Conservation (phyloP, 805 yeast genomes). For the Zygoascus ofunaensis region DNA sequence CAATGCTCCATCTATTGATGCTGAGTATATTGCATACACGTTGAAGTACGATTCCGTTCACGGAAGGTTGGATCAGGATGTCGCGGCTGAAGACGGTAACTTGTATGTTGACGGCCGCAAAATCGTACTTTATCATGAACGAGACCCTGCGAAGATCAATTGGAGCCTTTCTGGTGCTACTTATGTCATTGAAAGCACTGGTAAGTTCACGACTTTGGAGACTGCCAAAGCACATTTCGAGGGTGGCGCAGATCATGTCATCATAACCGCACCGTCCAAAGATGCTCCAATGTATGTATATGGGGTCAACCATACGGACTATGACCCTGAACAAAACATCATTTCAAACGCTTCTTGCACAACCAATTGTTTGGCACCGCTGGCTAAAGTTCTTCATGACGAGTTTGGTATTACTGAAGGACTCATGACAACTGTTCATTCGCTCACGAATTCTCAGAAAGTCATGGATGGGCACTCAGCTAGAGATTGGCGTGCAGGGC, state of each 20-base stretch:
- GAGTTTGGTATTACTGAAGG: constrained; percentile 80
- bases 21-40: constrained; percentile 89
- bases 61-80: constrained; percentile 73
- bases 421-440: constrained; percentile 91
- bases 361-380: constrained; percentile 90
- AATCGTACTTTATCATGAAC: constrained; percentile 64
- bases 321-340: constrained; percentile 62
- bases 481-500: constrained; percentile 98
- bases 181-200: constrained; percentile 84
- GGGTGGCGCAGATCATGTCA: constrained; percentile 89
- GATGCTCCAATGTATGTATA: constrained; percentile 93
- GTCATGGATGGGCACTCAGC: constrained; percentile 93
- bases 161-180: constrained; percentile 79
- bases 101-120: constrained; percentile 59
- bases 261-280: constrained; percentile 86
- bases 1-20: constrained; percentile 82
- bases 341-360: constrained; percentile 92
- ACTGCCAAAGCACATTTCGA: constrained; percentile 76
- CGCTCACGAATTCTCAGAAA: constrained; percentile 92
- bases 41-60: constrained; percentile 92
- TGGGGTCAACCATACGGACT: constrained; percentile 78
- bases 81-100: constrained; percentile 41
- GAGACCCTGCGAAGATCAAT: constrained; percentile 78
- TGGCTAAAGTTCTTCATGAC: constrained; percentile 82
- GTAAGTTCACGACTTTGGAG: constrained; percentile 77